Base-by-base conservation (phyloP, 768 basidiomycete species). In the Boletus subparvulus region DNA sequence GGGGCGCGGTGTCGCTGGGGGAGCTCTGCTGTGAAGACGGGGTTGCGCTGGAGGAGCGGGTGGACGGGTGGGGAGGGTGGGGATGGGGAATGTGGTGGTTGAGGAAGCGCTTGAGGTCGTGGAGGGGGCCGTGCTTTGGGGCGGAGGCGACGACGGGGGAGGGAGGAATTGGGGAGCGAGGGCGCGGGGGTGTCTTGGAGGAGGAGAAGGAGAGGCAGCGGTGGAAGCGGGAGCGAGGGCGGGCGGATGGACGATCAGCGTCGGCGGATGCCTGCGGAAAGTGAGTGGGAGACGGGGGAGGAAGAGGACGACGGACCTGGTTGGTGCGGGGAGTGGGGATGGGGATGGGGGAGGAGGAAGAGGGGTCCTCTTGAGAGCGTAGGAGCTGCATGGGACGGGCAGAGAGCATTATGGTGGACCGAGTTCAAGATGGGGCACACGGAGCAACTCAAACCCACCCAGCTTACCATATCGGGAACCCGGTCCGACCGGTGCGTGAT, bases 91-190 rank as follows among this genome's bases (percentile, higher is more conserved):
- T 86, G 75, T 96, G 93, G 74, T 91, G 84, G 75, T 96, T 92
- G 60, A 99, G 83, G 77, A 98, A 97, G 30, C 94, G 90, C 70
- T 93, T 93, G 66, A 98, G 85, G 73, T 98, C 95, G 74, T 90
- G 86, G 49, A 98, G 81, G 3, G 93, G 89, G 0, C 92, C 88
- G 58, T 80, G 80, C 55, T 80, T 77, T 4, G 53, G 50, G 1
- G 36, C 1, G 35, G 60, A 39, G 62, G 62, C 44, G 66, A 56
- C 59, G 54, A 50, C 42, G 41, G 61, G 14, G 46, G 44, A 16
- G 21, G 49, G 26, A 4, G 28, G 35, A 13, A 30, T 40, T 1
- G 59, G 59, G 4, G 60, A 60, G 19, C 17, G 59, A 2, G 51
- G 1, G 12, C 33, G 42, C 21, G 58, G 52, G 33, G 51, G 58